A percentile compares a stretch with the other conserved stretches of the same genome.
phyloP scores from a whole-genome alignment of 352 stramenopile species.

The Phytophthora sansomeana region DNA sequence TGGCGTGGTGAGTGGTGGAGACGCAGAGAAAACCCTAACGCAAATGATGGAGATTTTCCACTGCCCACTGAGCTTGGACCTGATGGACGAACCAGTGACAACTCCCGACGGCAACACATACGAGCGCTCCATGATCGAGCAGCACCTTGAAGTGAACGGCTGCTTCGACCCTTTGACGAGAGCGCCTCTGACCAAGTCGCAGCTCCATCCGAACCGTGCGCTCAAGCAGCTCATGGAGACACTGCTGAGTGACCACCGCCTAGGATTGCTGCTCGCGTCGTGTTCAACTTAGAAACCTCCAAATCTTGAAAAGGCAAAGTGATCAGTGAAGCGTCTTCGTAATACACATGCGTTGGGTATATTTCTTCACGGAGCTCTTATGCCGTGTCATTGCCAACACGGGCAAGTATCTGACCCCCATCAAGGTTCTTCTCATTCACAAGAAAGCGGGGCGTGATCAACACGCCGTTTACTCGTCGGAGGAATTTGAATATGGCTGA shows the following conservation, averaged over 20 bases:
- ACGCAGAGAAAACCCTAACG: constrained; percentile 54
- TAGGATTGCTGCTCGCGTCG: constrained; percentile 63
- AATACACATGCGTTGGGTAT: constrained; percentile 27
- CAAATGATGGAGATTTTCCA: constrained; percentile 81
- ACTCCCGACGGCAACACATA: constrained; percentile 80
- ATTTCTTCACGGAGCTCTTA: constrained; percentile 8
- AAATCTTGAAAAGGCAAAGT: background rate
- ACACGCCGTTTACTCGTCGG: background rate
- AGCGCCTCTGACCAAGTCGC: constrained; percentile 57
- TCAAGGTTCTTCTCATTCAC: constrained; percentile 9
- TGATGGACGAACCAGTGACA: constrained; percentile 83
- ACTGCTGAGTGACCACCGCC: constrained; percentile 65
- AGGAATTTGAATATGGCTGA: background rate
- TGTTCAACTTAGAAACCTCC: constrained; percentile 40
- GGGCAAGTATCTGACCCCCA: constrained; percentile 6
- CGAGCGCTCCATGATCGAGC: constrained; percentile 82
- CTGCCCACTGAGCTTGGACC: constrained; percentile 75
- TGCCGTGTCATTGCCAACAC: background rate
- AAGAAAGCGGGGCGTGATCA: background rate
- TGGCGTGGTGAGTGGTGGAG: constrained; percentile 6
- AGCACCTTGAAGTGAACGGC: constrained; percentile 75
- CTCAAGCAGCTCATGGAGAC: constrained; percentile 82
- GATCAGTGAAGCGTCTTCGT: constrained; percentile 3
- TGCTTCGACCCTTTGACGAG: constrained; percentile 78
- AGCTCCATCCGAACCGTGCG: constrained; percentile 73